A percentile compares a stretch with the other conserved stretches of the same genome.
Evolutionary conservation across 805 yeast genomes (phyloP).

Genomic region (Monosporozyma yasuniensis): DNA sequence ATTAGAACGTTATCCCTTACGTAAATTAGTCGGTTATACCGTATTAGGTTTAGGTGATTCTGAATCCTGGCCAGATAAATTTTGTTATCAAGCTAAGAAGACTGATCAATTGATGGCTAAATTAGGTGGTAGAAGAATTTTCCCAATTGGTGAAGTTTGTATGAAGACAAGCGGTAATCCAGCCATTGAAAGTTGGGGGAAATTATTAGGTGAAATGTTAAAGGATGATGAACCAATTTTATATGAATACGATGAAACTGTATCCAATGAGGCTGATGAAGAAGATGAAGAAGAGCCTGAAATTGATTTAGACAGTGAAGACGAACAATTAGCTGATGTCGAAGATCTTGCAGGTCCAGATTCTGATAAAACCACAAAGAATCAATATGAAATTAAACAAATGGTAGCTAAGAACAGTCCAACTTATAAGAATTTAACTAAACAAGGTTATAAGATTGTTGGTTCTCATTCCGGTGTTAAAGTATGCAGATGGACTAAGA

Average conservation of each 20-base stretch:
- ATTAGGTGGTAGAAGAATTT: slow-evolving; percentile 77
- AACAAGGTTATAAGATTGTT: slow-evolving; percentile 87
- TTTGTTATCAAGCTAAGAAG: slow-evolving; percentile 74
- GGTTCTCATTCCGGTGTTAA: slow-evolving; percentile 95
- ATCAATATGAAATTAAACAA: slow-evolving; percentile 41
- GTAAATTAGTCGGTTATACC: slow-evolving; percentile 63
- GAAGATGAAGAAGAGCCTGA: slow-evolving; percentile 30
- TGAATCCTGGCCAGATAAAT: slow-evolving; percentile 76
- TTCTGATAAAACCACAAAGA: slow-evolving; percentile 4
- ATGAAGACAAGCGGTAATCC: slow-evolving; percentile 59
- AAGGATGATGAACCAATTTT: slow-evolving; percentile 64
- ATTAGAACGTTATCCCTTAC: slow-evolving; percentile 72
- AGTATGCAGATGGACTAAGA: slow-evolving; percentile 92
- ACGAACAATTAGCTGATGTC: slow-evolving; percentile 55
- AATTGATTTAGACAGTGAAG: slow-evolving; percentile 21
- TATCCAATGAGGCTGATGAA: slow-evolving; percentile 40
- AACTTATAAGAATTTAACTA: slow-evolving; percentile 76
- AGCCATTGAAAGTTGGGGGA: slow-evolving; percentile 58
- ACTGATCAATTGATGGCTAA: slow-evolving; percentile 72
- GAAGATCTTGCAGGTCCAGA: slow-evolving; percentile 70
- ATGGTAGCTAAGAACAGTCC: slow-evolving; percentile 91
- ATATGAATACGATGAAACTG: slow-evolving; percentile 50
- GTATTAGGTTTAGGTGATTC: slow-evolving; percentile 84
- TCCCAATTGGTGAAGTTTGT: slow-evolving; percentile 78
- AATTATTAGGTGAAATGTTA: slow-evolving; percentile 49